Evolutionary conservation across 495 filamentous ascomycete species (phyloP).

Genomic region (Pyronema omphalodes): DNA sequence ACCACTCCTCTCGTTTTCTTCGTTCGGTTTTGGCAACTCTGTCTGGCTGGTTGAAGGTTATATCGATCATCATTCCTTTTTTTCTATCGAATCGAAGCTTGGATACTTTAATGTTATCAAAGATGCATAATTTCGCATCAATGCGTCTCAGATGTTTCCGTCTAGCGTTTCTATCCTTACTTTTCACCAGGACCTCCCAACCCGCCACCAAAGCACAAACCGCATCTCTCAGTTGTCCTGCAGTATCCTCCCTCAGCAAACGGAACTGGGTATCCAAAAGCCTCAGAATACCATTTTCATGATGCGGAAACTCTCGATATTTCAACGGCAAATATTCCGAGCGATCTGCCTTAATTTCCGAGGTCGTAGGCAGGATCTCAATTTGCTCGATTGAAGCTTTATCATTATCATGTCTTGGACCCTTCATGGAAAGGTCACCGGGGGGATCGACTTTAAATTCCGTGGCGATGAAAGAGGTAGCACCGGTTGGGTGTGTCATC

Average conservation of each 20-base stretch:
- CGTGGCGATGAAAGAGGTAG: slow-evolving; percentile 21
- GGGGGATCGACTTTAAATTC: slow-evolving; percentile 32
- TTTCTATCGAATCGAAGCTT: slow-evolving; percentile 29
- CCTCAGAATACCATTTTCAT: slow-evolving; percentile 38
- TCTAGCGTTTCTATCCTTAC: slow-evolving; percentile 6
- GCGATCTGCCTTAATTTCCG: slow-evolving; percentile 37
- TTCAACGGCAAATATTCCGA: slow-evolving; percentile 42
- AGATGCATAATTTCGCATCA: slow-evolving; percentile 25
- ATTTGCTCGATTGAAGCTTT: slow-evolving; percentile 40
- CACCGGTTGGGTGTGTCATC: slow-evolving; percentile 1
- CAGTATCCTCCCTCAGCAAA: slow-evolving; percentile 45
- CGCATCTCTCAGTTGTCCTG: slow-evolving; percentile 43
- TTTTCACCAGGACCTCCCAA: slow-evolving; percentile 16
- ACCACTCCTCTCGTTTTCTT: slow-evolving; percentile 36
- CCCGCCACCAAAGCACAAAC: slow-evolving; percentile 28
- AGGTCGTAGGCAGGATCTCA: slow-evolving; percentile 41
- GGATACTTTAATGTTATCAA: slow-evolving; percentile 26
- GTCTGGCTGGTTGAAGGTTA: slow-evolving; percentile 38
- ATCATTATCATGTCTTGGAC: slow-evolving; percentile 52
- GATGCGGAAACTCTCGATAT: slow-evolving; percentile 32
- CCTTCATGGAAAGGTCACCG: slow-evolving; percentile 33
- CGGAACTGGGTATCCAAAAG: slow-evolving; percentile 55
- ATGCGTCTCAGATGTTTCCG: slow-evolving; percentile 7
- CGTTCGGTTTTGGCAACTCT: slow-evolving; percentile 19
- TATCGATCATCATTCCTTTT: slow-evolving; percentile 36